Evolutionary conservation across 176 grass and related monocot genomes (phyloP), one percentile per base, ranked within the genome.

Genomic region (Rhynchospora pubera): DNA sequence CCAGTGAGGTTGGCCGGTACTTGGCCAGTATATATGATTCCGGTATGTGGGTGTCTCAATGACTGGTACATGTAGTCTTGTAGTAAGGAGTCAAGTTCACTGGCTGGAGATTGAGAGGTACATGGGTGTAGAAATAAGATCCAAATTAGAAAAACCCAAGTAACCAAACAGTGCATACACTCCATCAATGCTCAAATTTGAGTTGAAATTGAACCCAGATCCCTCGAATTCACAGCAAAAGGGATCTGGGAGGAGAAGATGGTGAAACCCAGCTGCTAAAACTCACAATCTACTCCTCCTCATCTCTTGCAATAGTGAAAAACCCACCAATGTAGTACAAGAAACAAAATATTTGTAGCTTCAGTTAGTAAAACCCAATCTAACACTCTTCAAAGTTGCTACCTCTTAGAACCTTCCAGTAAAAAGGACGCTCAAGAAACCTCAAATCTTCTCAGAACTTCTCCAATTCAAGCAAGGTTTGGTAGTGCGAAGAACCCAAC

Each of bases 1-100:
- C 92, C 92, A 46, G 87, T 84, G 51, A 98, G 79, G 85, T 93
- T 89, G 45, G 24, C 82, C 7, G 90, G 92, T 57, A 87, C 82
- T 9, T 77, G 46, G 23, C 76, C 92, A 68, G 89, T 87, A 85
- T 90, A 98, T 62, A 84, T 56, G 23, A 88, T 83, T 76, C 96
- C 92, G 9, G 96, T 93, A n/a, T 11, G 96, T 10, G 96, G 90
- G 3, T 79, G 90, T 21, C 0, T 77, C 22, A 98, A 85, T 7
- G 92, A 84, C 55, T 52, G 81, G 87, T 85, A 98, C 3, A 91
- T 92, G 76, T 91, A 88, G 34, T 87, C 85, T 85, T 98, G 96
- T 75, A 98, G 86, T 76, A 92, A 63, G 9, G 91, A 79, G 85
- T 98, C 91, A 5, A 95, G 84, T 56, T 85, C 28, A 70, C 89